These are phyloP conservation scores for Exophiala sp. DNA, from an alignment of 2,329 filamentous ascomycete species.

Conservation along the genomic window DNA sequence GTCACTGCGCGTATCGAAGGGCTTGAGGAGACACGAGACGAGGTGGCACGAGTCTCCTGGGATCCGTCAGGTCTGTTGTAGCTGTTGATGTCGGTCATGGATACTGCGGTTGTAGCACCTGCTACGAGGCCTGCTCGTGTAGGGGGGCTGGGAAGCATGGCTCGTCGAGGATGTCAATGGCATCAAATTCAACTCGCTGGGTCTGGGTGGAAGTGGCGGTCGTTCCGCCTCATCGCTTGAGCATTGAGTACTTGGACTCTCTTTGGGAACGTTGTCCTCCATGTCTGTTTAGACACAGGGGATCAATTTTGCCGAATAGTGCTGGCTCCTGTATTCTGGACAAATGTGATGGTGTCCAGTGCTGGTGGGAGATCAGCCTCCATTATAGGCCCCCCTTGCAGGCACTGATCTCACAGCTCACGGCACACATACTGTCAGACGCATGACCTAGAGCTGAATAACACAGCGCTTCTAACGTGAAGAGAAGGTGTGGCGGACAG, in stretches of 20 bases:
- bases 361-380: conserved; percentile 4
- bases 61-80: conserved; percentile 66
- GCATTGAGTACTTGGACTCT: conserved; percentile 1
- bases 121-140: conserved; percentile 44
- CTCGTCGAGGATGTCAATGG: conserved; percentile 23
- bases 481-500: too few relatives aligned
- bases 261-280: not conserved
- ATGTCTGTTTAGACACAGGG: conserved; percentile 3
- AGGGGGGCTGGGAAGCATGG: conserved; percentile 32
- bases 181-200: conserved; percentile 33
- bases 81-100: conserved; percentile 72
- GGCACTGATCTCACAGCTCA: conserved; percentile 6
- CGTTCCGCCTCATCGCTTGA: conserved; percentile 33
- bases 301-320: not conserved
- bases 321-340: conserved; percentile 3
- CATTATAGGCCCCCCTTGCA: conserved; percentile 17
- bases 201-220: conserved; percentile 45
- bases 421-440: conserved; percentile 9
- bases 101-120: conserved; percentile 77
- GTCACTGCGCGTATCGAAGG: conserved; percentile 34
- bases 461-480: too few relatives aligned
- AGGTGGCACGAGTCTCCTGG: conserved; percentile 54
- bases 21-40: conserved; percentile 35
- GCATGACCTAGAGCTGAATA: too few relatives aligned
- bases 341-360: conserved; percentile 9